Percentiles rank a stretch among this genome's conserved stretches.
phyloP scores from a whole-genome alignment of 805 yeast genomes.

The Candida schatavii region DNA sequence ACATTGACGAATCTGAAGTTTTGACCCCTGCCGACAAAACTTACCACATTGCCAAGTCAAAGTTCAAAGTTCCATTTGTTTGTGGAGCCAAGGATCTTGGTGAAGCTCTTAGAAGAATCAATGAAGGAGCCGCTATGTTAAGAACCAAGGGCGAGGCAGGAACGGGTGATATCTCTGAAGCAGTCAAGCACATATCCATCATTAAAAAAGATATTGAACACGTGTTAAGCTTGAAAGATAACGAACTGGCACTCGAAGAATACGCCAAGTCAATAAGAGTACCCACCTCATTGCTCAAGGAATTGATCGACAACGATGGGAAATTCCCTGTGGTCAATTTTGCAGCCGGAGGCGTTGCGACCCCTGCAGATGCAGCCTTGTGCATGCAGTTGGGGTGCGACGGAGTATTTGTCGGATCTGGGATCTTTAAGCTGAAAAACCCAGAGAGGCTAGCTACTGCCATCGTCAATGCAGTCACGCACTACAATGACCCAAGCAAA shows the following conservation, averaged over 20 bases:
- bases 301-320: constrained; percentile 49
- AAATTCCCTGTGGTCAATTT: constrained; percentile 79
- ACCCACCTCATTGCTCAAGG: constrained; percentile 50
- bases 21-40: constrained; percentile 76
- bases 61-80: constrained; percentile 72
- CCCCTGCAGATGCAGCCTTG: constrained; percentile 84
- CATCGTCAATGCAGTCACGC: constrained; percentile 76
- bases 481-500: constrained; percentile 58
- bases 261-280: constrained; percentile 61
- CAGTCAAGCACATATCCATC: constrained; percentile 68
- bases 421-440: constrained; percentile 71
- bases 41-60: constrained; percentile 58
- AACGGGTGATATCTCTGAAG: constrained; percentile 82
- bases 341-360: constrained; percentile 87
- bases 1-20: constrained; percentile 82
- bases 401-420: constrained; percentile 47
- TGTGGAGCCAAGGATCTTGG: constrained; percentile 83
- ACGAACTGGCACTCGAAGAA: constrained; percentile 44
- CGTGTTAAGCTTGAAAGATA: constrained; percentile 31
- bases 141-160: constrained; percentile 90
- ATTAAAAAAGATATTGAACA: constrained; percentile 55
- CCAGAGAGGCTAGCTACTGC: constrained; percentile 74
- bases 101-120: constrained; percentile 74
- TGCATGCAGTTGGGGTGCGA: constrained; percentile 51
- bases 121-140: constrained; percentile 85